Base-by-base conservation (phyloP, 73 alveolate genomes). In the Diophrys sp. region DNA sequence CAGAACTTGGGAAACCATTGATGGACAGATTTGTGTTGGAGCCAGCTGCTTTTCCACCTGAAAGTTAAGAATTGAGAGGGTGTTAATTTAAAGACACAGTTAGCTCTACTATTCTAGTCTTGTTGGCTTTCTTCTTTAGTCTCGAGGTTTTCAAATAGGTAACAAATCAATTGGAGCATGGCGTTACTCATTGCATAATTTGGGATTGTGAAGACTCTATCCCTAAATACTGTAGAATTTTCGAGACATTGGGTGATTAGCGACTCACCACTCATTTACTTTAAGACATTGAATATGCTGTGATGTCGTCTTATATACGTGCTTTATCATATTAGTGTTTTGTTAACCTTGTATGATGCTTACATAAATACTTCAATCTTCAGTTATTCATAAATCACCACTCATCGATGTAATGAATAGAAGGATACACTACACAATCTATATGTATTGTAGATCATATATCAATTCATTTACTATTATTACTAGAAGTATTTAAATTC, bases 241-340 rank as follows among this genome's bases (percentile, higher is more conserved):
- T 79, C 78, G 80, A 90, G 69, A 95, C 98, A n/a, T 62, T 90
- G 0, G 96, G 96, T 0, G 99, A 95, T 57, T 79, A 80, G 33
- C 73, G 98, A 84, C 82, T 95, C 30, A 96, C 94, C 1, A 81
- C 95, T 0, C 97, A 95, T 90, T 83, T 95, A 67, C 70, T 95
- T 2, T 54, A 80, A 77, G 98, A 93, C 0, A n/a, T 87, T 0
- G 81, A 78, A 55, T n/a, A n/a, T n/a, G n/a, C n/a, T n/a, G n/a
- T n/a, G n/a, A n/a, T n/a, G n/a, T n/a, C n/a, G n/a, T n/a, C n/a
- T n/a, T n/a, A n/a, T n/a, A n/a, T n/a, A n/a, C n/a, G n/a, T n/a
- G n/a, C n/a, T n/a, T n/a, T n/a, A n/a, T n/a, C n/a, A n/a, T n/a
- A n/a, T n/a, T n/a, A n/a, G n/a, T n/a, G n/a, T n/a, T n/a, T n/a